Evolutionary conservation across 352 stramenopile genomes (phyloP), one percentile per base, ranked within the genome.

Genomic region (Lagenidium sp.): DNA sequence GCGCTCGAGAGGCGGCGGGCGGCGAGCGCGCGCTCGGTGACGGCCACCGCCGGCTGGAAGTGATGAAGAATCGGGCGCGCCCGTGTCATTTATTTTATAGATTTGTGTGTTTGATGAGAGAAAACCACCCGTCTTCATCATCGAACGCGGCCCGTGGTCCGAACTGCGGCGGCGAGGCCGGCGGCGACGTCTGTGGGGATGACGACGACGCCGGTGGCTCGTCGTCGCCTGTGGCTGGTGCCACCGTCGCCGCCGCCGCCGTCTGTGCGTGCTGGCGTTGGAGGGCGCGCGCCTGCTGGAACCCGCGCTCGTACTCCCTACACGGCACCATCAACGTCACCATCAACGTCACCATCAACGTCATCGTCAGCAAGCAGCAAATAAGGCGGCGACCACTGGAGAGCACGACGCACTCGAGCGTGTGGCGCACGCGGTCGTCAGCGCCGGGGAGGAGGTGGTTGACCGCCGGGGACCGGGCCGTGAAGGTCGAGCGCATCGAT

Each of bases 381-480:
- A n/a, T n/a, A n/a, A n/a, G n/a, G n/a, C n/a, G n/a, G n/a, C n/a
- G n/a, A n/a, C n/a, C n/a, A 32, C 8, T 32, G 8, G 8, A 32
- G 8, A 13, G 28, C 28, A 15, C 8, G 28, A 64, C 60, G 31
- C 45, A 86, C 70, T 60, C 51, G 10, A 84, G 47, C 21, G 61
- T 64, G 31, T 71, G 45, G 1, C 70, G 72, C 3, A 86, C 61
- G 34, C 68, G 74, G n/a, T 84, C 65, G 40, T 83, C 74, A 0
- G 66, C 78, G 2, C 68, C 61, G 7, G 74, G 71, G 13, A 87
- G 41, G 35, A 85, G 45, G 28, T 82, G 68, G 45, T 82, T 87
- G 22, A 85, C 47, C 3, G 67, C 68, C 1, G 74, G 68, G 6
- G 74, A 87, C 11, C 68, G 66, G n/a, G 68, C 70, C 8, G 64